A percentile compares a stretch with the other conserved stretches of the same genome.
Conservation (phyloP, 2,329 filamentous ascomycete species). For the Fusarium haematococcum region DNA sequence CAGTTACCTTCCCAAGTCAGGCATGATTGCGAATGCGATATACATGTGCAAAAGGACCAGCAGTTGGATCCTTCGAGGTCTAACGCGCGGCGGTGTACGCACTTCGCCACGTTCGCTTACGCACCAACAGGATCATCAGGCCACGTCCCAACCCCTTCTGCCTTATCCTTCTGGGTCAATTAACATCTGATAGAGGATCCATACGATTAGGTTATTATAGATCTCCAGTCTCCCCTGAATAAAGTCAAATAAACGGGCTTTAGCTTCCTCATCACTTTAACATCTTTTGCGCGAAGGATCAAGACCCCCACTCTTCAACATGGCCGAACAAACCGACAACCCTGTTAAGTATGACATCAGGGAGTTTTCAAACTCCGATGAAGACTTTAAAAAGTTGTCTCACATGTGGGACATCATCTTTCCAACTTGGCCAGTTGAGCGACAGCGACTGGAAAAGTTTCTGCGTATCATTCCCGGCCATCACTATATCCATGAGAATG, state of each 20-base stretch:
- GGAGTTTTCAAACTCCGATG: constrained; percentile 12
- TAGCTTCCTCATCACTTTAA: background rate
- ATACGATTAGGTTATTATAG: background rate
- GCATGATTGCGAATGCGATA: background rate
- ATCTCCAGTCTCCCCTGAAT: background rate
- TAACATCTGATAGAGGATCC: background rate
- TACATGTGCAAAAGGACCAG: background rate
- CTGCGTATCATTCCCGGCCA: constrained; percentile 1
- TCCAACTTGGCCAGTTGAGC: constrained; percentile 32
- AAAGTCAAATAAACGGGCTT: background rate
- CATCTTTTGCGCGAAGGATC: background rate
- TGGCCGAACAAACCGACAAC: background rate
- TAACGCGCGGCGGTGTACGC: background rate
- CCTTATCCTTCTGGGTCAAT: background rate
- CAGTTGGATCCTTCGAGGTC: background rate
- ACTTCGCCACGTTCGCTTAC: background rate
- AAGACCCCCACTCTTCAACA: background rate
- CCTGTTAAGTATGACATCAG: constrained; percentile 12
- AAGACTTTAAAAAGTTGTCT: constrained; percentile 34
- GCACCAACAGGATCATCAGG: background rate
- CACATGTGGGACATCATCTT: constrained; percentile 39
- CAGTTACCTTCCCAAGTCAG: background rate
- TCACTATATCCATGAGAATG: constrained; percentile 33
- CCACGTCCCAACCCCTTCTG: background rate
- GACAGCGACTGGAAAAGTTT: constrained; percentile 12